Base-by-base conservation (phyloP, 805 yeast genomes). In the Schizosaccharomyces japonicus region DNA sequence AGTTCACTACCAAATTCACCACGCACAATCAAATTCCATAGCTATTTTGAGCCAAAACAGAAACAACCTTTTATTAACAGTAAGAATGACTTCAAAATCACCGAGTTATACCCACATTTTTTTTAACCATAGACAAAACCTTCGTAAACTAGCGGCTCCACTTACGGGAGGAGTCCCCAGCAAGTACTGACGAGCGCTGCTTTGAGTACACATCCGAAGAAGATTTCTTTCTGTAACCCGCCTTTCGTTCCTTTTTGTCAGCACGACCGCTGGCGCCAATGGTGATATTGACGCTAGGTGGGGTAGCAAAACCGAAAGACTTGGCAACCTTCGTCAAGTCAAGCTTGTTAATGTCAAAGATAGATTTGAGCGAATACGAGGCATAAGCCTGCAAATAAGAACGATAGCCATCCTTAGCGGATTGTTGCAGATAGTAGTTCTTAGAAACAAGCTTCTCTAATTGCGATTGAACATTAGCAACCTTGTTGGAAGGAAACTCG, bases 361-460 rank as follows among this genome's bases (percentile, higher is more conserved):
- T 98, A 1, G 95, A 81, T 63, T 90, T 90, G 63, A 90, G 69
- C 58, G 85, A 94, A 64, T 90, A 98, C 21, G 94, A 80, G 5
- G 98, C 85, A 60, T 90, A 90, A 4, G 98, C 96, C 66, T 90
- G 99, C 57, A 90, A 70, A 63, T 90, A 90, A 2, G 96, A 76
- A 61, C 95, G 73, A 67, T 90, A 90, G 51, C 98, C 99, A 60
- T 90, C 99, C 64, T 84, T 82, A 28, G 99, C 99, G 49, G 85
- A 61, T 48, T 53, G 93, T 62, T 90, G 93, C 54, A 90, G 71
- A 79, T 90, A 82, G 65, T 80, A 90, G 63, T 90, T 90, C 47
- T 87, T 80, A 57, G 81, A 76, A 53, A 87, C 83, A 56, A 90
- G 70, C 64, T 87, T 87, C 58, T 81, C 90, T 55, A 90, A 67